These are phyloP conservation scores for Chalaropsis ovoidea DNA, from an alignment of 2,329 filamentous ascomycete genomes.

Conservation along the genomic window DNA sequence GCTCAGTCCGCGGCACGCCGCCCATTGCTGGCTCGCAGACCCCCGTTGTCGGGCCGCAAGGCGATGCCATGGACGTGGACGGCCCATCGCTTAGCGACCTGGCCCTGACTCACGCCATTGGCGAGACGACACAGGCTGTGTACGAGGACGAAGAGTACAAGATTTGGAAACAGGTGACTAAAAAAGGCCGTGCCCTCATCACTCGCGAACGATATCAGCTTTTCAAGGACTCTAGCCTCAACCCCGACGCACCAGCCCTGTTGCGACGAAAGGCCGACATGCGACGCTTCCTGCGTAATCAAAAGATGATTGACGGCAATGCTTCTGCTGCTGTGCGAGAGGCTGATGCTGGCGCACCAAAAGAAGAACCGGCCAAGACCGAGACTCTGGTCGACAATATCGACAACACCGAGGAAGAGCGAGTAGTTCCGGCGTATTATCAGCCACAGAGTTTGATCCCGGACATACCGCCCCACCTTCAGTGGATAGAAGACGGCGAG, in stretches of 20 bases:
- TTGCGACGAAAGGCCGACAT: slow-evolving; percentile 78
- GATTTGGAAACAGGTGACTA: slow-evolving; percentile 97
- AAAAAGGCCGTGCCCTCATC: slow-evolving; percentile 80
- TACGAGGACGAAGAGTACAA: slow-evolving; percentile 93
- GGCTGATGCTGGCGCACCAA: slow-evolving; percentile 8
- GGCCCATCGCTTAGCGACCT: slow-evolving; percentile 59
- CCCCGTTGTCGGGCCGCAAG: slow-evolving; percentile 65
- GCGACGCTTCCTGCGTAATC: slow-evolving; percentile 58
- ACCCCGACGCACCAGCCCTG: slow-evolving; percentile 77
- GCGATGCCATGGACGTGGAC: slow-evolving; percentile 80
- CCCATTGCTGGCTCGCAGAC: slow-evolving; percentile 65
- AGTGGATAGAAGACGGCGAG: slow-evolving; percentile 83
- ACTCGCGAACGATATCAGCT: slow-evolving; percentile 78
- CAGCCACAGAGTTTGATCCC: slow-evolving; percentile 77
- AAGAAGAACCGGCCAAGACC: slow-evolving; percentile 22
- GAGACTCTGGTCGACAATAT: slow-evolving; percentile 83
- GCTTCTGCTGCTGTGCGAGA: slow-evolving; percentile 30
- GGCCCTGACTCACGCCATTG: slow-evolving; percentile 52
- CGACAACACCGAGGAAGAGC: slow-evolving; percentile 67
- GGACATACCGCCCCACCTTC: slow-evolving; percentile 64
- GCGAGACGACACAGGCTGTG: slow-evolving; percentile 59
- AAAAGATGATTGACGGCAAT: slow-evolving; percentile 32
- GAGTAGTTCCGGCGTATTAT: slow-evolving; percentile 87
- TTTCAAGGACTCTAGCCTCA: slow-evolving; percentile 75
- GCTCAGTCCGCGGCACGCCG: slow-evolving; percentile 66